phyloP scores from a whole-genome alignment of 2,329 filamentous ascomycete genomes.

The Fusarium decemcellulare region DNA sequence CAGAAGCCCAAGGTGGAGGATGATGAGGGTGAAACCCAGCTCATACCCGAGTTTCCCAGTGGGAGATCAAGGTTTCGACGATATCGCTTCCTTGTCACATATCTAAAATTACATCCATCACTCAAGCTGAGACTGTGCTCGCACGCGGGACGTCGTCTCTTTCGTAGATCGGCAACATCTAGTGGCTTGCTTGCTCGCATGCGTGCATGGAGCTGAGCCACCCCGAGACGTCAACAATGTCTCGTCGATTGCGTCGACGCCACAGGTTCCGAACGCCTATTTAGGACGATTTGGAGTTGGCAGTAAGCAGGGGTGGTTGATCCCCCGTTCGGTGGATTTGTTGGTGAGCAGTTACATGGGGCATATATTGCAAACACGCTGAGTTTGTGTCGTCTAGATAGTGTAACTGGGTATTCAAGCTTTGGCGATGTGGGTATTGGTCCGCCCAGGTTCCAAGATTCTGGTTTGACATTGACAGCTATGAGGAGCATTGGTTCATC shows the following conservation, averaged over 20 bases:
- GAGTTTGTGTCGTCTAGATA: too few species aligned
- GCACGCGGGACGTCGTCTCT: background rate
- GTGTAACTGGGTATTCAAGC: too few species aligned
- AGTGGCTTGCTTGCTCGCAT: conserved; percentile 24
- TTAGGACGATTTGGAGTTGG: background rate
- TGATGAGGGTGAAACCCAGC: conserved; percentile 28
- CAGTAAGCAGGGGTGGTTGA: conserved; percentile 10
- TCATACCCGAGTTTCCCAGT: conserved; percentile 10
- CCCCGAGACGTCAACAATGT: conserved; percentile 38
- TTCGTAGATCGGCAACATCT: conserved; percentile 2
- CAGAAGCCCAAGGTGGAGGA: conserved; percentile 13
- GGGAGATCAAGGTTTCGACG: conserved; percentile 1
- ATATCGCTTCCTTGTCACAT: conserved; percentile 1
- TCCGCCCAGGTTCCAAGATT: too few species aligned
- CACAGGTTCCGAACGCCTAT: background rate
- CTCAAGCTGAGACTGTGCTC: background rate
- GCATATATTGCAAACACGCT: too few species aligned
- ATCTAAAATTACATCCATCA: background rate
- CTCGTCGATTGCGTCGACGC: conserved; percentile 29
- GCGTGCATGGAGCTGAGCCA: conserved; percentile 40
- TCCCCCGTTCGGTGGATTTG: background rate
- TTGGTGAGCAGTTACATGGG: too few species aligned
- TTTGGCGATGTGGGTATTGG: too few species aligned
- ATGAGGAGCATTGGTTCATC: too few species aligned
- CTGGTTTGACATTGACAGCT: too few species aligned